A percentile compares a stretch with the other conserved stretches of the same genome.
phyloP scores from a whole-genome alignment of 768 basidiomycete genomes.

The Mycena galopus region DNA sequence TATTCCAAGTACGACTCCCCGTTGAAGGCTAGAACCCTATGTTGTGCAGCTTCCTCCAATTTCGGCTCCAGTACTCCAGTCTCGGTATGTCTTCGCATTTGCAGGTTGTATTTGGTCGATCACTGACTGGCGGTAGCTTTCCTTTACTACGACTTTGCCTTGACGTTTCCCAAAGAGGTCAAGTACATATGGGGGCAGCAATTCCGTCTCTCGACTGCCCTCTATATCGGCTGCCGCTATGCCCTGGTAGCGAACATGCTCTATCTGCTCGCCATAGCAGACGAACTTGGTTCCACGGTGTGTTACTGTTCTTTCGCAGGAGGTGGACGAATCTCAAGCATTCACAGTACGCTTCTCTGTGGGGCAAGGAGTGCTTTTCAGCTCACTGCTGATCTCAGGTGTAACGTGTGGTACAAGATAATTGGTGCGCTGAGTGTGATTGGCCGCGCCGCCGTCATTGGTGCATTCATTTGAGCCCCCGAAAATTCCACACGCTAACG shows the following conservation, averaged over 20 bases:
- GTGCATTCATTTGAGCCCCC: background rate
- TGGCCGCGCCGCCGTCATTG: constrained; percentile 21
- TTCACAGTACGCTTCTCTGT: background rate
- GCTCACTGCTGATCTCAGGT: background rate
- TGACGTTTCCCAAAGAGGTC: constrained; percentile 49
- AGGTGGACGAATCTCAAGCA: background rate
- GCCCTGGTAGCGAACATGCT: constrained; percentile 50
- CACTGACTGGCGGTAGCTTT: constrained; percentile 35
- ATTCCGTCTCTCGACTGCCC: constrained; percentile 44
- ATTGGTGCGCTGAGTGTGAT: constrained; percentile 21
- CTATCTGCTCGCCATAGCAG: constrained; percentile 45
- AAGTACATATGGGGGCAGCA: constrained; percentile 47
- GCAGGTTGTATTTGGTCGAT: background rate
- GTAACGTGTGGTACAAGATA: constrained; percentile 27
- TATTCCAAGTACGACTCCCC: background rate
- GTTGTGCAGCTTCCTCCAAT: background rate
- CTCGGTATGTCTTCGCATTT: background rate
- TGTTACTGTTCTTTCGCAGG: background rate
- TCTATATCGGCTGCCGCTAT: constrained; percentile 51
- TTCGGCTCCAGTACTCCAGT: background rate
- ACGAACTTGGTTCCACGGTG: constrained; percentile 39
- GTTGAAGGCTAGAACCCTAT: background rate
- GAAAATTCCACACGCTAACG: background rate
- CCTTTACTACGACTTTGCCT: constrained; percentile 49
- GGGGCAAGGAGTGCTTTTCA: background rate